Base-by-base conservation (phyloP, 768 basidiomycete species). In the Fomitopsis serialis region DNA sequence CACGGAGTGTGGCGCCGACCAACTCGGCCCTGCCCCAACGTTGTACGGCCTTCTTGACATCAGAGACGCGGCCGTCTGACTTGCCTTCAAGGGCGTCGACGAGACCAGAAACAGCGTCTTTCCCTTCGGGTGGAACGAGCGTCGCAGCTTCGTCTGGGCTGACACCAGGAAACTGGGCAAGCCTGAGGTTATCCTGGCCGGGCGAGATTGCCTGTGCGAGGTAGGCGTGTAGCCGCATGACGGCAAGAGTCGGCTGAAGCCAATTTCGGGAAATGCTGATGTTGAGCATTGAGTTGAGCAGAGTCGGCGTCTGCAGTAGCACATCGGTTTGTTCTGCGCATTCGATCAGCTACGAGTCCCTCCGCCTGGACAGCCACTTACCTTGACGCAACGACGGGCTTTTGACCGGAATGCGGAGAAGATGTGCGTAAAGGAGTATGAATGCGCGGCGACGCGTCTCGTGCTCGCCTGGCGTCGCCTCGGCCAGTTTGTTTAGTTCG, bases 181-280 rank as follows among this genome's bases (percentile, higher is more conserved):
- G 79, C 19, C 63, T 70, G 11, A 73, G 63, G 12, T 66, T 65
- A 19, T 54, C 48, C 40, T 79, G 67, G 19, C 79, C 78, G 2
- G 87, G 87, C 3, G 81, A 71, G 19, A 94, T 72, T 0, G 92
- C 97, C 70, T 99, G 97, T 0, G 82, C 78, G 32, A 99, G 74
- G 67, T 84, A 83, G 3, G 89, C 81, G 59, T 95, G 87, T 24
- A 99, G 71, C 36, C 85, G 86, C 81, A 97, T 89, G 61, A 85
- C 75, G 27, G 80, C 73, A 35, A 95, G 72, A 0, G 91, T 85
- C 1, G 92, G 87, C 4, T 78, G 63, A 9, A 98, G 81, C 95
- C 95, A 99, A 63, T 84, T 92, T 58, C 93, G 91, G 0, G 94
- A 79, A 19, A 89, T 78, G 0, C 88, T 78, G 57, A 97, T 89